A percentile compares a stretch with the other conserved stretches of the same genome.
Evolutionary conservation across 2,329 filamentous ascomycete species (phyloP).

Genomic region (Acephala macrosclerotiorum): DNA sequence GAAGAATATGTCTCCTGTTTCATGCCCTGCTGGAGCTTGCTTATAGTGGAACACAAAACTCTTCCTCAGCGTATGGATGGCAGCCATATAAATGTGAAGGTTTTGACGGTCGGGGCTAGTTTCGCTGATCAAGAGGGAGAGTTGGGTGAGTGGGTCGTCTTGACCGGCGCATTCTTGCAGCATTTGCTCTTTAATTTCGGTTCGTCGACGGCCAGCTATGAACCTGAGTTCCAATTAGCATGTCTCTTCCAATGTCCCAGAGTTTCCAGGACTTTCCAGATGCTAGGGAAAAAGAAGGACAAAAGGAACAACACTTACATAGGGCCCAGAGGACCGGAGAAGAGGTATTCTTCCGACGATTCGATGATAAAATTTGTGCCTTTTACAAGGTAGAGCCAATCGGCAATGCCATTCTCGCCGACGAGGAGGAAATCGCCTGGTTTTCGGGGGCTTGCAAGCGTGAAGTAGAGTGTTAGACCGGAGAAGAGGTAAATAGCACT

Average conservation of each 20-base stretch:
- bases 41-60: conserved; percentile 41
- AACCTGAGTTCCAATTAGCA: too few species aligned
- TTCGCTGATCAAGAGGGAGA: conserved; percentile 24
- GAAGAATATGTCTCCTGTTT: conserved; percentile 49
- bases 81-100: conserved; percentile 41
- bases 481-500: conserved; percentile 50
- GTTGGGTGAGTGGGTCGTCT: conserved; percentile 30
- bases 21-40: conserved; percentile 35
- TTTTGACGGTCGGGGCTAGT: conserved; percentile 31
- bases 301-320: too few species aligned
- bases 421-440: conserved; percentile 47
- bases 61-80: conserved; percentile 46
- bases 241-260: too few species aligned
- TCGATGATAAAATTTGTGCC: conserved; percentile 46
- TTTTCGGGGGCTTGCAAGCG: conserved; percentile 46
- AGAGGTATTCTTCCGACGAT: conserved; percentile 36
- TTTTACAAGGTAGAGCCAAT: conserved; percentile 49
- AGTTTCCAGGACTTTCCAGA: too few species aligned
- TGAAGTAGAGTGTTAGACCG: conserved; percentile 47
- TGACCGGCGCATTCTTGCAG: conserved; percentile 13
- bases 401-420: conserved; percentile 44
- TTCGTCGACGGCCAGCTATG: conserved; percentile 35
- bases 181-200: conserved; percentile 24
- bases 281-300: too few species aligned
- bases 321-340: conserved; percentile 34